phyloP scores from a whole-genome alignment of 495 filamentous ascomycete species.

The Penicillium nucicola region DNA sequence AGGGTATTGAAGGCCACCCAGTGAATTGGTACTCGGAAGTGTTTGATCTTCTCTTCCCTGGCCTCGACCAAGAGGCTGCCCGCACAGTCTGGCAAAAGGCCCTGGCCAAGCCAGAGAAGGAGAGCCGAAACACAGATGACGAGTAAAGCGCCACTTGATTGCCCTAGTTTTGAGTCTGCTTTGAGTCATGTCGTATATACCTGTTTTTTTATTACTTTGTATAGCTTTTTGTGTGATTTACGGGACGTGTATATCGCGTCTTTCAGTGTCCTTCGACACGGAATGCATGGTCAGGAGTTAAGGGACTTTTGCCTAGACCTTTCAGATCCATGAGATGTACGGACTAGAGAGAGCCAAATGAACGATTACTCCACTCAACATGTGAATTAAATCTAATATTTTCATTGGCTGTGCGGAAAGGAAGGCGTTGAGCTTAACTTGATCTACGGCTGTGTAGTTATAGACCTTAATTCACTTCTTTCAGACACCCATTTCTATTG shows the following conservation, averaged over 20 bases:
- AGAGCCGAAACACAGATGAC: slow-evolving; percentile 37
- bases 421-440: too few species aligned
- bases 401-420: neutral
- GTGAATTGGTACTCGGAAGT: slow-evolving; percentile 94
- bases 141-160: slow-evolving; percentile 21
- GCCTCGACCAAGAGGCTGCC: slow-evolving; percentile 69
- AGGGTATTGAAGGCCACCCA: slow-evolving; percentile 85
- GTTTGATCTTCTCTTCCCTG: slow-evolving; percentile 84
- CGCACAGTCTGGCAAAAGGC: slow-evolving; percentile 72
- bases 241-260: slow-evolving; percentile 14
- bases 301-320: slow-evolving; percentile 6
- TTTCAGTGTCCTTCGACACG: slow-evolving; percentile 4
- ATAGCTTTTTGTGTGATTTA: slow-evolving; percentile 21
- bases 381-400: neutral
- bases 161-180: neutral
- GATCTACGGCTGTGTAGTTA: too few species aligned
- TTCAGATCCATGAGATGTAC: slow-evolving; percentile 3
- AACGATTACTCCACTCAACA: slow-evolving; percentile 6
- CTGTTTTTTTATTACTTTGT: slow-evolving; percentile 12
- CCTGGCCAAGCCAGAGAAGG: slow-evolving; percentile 54
- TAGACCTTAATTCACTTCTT: slow-evolving; percentile 10
- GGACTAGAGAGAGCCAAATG: slow-evolving; percentile 5
- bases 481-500: slow-evolving; percentile 4
- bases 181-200: slow-evolving; percentile 14
- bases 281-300: slow-evolving; percentile 12